Conservation (phyloP, 2,329 filamentous ascomycete genomes). For the Juglanconis sp. region DNA sequence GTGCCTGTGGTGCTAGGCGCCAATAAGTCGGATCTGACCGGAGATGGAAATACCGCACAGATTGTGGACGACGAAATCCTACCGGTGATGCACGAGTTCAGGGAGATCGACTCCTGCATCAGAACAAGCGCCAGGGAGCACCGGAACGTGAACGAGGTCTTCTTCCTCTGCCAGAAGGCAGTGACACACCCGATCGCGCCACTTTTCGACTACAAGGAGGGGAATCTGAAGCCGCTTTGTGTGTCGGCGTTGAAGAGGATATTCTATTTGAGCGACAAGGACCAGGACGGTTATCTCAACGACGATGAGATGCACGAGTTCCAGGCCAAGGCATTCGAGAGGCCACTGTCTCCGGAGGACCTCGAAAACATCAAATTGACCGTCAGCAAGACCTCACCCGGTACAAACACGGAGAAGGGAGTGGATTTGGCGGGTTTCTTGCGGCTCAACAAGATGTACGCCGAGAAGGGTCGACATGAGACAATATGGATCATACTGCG, state of each 20-base stretch:
- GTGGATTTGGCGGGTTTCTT: constrained; percentile 83
- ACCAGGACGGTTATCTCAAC: constrained; percentile 89
- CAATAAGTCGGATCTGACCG: constrained; percentile 90
- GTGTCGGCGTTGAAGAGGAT: constrained; percentile 82
- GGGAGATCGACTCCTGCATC: constrained; percentile 98
- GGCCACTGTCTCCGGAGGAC: constrained; percentile 75
- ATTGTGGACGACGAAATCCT: constrained; percentile 97
- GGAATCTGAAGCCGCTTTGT: constrained; percentile 80
- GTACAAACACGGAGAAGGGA: constrained; percentile 62
- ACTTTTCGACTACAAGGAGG: constrained; percentile 94
- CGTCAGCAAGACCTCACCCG: constrained; percentile 66
- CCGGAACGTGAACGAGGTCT: constrained; percentile 91
- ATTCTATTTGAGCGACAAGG: constrained; percentile 94
- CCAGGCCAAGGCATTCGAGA: constrained; percentile 88
- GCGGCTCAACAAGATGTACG: constrained; percentile 90
- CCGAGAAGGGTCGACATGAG: constrained; percentile 94
- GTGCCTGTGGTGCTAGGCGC: constrained; percentile 95
- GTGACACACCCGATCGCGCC: constrained; percentile 96
- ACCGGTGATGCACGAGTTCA: constrained; percentile 96
- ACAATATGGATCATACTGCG: constrained; percentile 97
- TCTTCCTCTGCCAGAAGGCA: constrained; percentile 97
- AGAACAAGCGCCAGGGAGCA: constrained; percentile 88
- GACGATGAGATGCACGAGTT: constrained; percentile 90
- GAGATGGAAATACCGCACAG: constrained; percentile 72
- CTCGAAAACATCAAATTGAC: constrained; percentile 87